Evolutionary conservation across 2,329 filamentous ascomycete species (phyloP), one percentile per base, ranked within the genome.

Genomic region (Phyllosticta citribraziliensis): DNA sequence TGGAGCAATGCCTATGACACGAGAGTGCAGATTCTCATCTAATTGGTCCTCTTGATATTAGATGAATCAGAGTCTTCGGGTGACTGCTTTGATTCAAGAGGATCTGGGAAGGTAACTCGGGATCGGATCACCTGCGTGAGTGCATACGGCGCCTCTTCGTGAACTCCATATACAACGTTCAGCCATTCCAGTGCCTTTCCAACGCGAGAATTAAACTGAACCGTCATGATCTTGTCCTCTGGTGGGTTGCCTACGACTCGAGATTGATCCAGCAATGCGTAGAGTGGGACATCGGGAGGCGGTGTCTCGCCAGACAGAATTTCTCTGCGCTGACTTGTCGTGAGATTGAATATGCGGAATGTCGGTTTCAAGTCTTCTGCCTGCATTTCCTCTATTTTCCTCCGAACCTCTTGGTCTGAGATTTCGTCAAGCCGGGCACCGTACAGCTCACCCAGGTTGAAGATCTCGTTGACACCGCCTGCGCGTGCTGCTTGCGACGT

Each of bases 401-500:
- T 14, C 9, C 58, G 35, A 14, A 60, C 20, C 5, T 55, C 52
- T 5, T 51, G 27, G 3, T 59, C 52, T 14, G 35, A 54, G n/a
- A 60, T 60, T 12, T 52, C 4, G n/a, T 40, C 58, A 30, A 60
- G 40, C 11, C 22, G 40, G 8, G 19, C 53, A n/a, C n/a, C 33
- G 62, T 79, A 79, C 65, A 75, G 79, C 19, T 67, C 63, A 1
- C 67, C 76, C 10, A 80, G 66, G 11, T 70, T 62, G 40, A 72
- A 69, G 27, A 70, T 72, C 40, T 47, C 75, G 58, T 71, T 70
- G 6, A 66, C 61, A 56, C 77, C 71, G 1, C 74, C 72, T 5
- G 72, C 73, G 11, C 73, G 71, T 3, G 77, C 78, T 2, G 77
- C 76, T 69, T 79, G 79, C 35, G 69, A 78, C 58, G 74, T 74